A percentile compares a stretch with the other conserved stretches of the same genome.
Evolutionary conservation across 192 early-diverging fungal genomes (phyloP).

Genomic region (Helicostylum pulchrum): DNA sequence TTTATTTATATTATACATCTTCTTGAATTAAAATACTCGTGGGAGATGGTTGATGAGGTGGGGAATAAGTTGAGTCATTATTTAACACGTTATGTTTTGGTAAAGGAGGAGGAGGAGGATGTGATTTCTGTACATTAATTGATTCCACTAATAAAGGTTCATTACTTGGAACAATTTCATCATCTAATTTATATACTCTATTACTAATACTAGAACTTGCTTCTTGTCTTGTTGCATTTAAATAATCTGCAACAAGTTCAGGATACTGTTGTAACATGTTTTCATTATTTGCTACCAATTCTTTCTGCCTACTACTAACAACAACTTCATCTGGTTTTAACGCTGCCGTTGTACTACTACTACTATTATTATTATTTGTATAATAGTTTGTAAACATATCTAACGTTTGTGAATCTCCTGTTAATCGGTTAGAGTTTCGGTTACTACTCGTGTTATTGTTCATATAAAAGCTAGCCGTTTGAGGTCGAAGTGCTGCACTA

Average conservation of each 20-base stretch:
- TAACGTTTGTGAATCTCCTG: neutral
- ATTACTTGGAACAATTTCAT: neutral
- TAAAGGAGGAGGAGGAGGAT: conserved; percentile 5
- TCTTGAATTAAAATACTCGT: no score
- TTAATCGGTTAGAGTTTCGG: neutral
- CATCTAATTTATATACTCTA: neutral
- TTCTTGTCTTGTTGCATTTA: no score
- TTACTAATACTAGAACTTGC: neutral
- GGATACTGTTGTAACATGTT: neutral
- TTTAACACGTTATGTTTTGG: neutral
- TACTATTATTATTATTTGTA: no score
- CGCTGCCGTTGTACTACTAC: neutral
- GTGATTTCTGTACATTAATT: no score
- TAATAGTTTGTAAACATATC: neutral
- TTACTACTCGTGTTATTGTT: neutral
- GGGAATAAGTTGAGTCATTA: neutral
- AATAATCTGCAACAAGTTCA: neutral
- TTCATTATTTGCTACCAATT: no score
- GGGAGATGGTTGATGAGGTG: no score
- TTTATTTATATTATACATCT: no score
- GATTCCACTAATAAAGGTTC: neutral
- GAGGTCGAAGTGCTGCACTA: neutral
- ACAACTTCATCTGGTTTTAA: conserved; percentile 4
- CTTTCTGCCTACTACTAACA: no score
- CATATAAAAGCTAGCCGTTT: neutral